Conservation (phyloP, 257 asterid species). For the Solanum lycopersicoides region DNA sequence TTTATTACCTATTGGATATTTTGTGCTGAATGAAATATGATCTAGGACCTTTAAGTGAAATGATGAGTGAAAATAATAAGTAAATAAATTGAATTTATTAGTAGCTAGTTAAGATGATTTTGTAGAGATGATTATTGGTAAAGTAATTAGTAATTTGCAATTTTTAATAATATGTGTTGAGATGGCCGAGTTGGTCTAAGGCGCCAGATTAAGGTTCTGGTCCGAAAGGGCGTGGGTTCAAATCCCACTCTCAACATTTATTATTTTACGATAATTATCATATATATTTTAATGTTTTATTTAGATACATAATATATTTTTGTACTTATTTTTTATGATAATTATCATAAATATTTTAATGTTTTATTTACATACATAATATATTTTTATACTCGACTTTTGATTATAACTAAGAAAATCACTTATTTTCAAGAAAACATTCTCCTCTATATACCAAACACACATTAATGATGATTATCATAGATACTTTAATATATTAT, state of each 20-base stretch:
- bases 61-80: neutral
- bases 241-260: constrained; percentile 71
- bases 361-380: no score
- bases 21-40: neutral
- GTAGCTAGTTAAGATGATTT: neutral
- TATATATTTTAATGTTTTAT: no score
- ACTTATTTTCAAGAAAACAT: neutral
- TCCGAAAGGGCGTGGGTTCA: constrained; percentile 99
- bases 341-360: no score
- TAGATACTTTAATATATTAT: no score
- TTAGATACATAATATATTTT: no score
- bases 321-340: no score
- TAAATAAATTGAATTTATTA: neutral
- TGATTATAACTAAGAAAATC: neutral
- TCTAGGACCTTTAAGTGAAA: neutral
- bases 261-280: no score
- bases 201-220: constrained; percentile 99
- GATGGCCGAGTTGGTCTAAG: constrained; percentile 99
- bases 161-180: constrained; percentile 7
- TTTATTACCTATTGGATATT: neutral
- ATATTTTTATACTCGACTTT: neutral
- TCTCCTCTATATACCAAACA: neutral
- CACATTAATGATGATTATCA: neutral
- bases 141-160: neutral
- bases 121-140: neutral